Conservation (phyloP, 108 stramenopile genomes). For the Cylindrotheca fusiformis region DNA sequence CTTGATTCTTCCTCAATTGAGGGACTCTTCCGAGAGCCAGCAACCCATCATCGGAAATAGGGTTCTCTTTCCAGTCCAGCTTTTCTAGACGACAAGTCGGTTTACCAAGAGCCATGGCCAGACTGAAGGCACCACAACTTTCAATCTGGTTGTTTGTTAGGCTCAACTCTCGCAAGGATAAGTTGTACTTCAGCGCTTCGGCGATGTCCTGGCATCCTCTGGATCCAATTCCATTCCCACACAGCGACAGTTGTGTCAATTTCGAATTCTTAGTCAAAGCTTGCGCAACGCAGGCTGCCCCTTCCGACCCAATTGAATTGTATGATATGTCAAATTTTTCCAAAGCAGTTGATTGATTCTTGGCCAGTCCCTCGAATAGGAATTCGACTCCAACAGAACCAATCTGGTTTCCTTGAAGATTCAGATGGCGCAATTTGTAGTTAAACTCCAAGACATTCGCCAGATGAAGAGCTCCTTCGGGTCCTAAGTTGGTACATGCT, state of each 20-base stretch:
- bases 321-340: conserved; percentile 42
- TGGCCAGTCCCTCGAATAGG: conserved; percentile 22
- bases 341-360: conserved; percentile 23
- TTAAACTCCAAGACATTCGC: conserved; percentile 28
- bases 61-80: conserved; percentile 38
- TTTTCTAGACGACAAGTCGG: conserved; percentile 17
- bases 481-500: conserved; percentile 24
- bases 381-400: conserved; percentile 29
- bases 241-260: conserved; percentile 41
- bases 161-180: conserved; percentile 25
- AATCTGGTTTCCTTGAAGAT: conserved; percentile 35
- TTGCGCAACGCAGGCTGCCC: conserved; percentile 37
- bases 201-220: conserved; percentile 34
- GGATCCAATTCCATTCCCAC: conserved; percentile 37
- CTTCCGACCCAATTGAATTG: conserved; percentile 44
- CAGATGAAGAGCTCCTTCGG: conserved; percentile 38
- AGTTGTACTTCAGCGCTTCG: conserved; percentile 23
- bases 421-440: conserved; percentile 35
- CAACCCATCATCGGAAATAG: conserved; percentile 28
- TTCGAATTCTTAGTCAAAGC: conserved; percentile 13
- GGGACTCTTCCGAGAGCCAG: conserved; percentile 16
- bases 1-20: conserved; percentile 22
- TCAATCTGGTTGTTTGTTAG: conserved; percentile 32
- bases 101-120: conserved; percentile 21
- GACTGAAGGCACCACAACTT: conserved; percentile 23